These are phyloP conservation scores for Talaromyces marneffei DNA, from an alignment of 2,329 filamentous ascomycete genomes.

Conservation along the genomic window DNA sequence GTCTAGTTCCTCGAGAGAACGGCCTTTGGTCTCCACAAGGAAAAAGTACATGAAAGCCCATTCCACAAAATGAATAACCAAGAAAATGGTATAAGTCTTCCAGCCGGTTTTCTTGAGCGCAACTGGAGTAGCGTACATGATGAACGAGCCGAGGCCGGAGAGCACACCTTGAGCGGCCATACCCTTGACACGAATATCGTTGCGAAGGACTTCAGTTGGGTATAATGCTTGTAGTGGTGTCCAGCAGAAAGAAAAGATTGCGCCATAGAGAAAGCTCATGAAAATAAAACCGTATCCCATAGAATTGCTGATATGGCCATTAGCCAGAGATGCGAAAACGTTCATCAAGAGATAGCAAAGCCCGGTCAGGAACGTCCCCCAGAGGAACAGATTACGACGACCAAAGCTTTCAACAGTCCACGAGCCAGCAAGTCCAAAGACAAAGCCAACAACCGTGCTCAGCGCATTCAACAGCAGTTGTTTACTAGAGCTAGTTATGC, in stretches of 20 bases:
- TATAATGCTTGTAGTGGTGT: constrained; percentile 25
- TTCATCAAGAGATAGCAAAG: constrained; percentile 5
- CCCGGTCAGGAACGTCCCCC: neutral
- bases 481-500: constrained; percentile 3
- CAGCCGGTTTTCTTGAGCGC: neutral
- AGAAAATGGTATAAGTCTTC: neutral
- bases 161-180: neutral
- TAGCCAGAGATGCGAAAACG: constrained; percentile 33
- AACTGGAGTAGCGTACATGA: constrained; percentile 19
- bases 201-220: constrained; percentile 3
- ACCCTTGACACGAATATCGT: constrained; percentile 8
- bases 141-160: constrained; percentile 20
- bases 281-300: constrained; percentile 21
- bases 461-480: neutral
- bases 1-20: constrained; percentile 56
- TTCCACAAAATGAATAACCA: constrained; percentile 6
- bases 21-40: constrained; percentile 62
- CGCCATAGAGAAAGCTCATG: constrained; percentile 40
- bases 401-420: constrained; percentile 2
- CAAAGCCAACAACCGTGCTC: neutral
- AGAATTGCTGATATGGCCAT: constrained; percentile 15
- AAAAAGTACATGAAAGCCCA: constrained; percentile 24
- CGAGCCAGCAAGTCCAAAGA: neutral
- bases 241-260: constrained; percentile 40
- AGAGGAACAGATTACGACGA: constrained; percentile 6